Evolutionary conservation across 2,329 filamentous ascomycete genomes (phyloP), one percentile per base, ranked within the genome.

Genomic region (Exophiala oligosperma): DNA sequence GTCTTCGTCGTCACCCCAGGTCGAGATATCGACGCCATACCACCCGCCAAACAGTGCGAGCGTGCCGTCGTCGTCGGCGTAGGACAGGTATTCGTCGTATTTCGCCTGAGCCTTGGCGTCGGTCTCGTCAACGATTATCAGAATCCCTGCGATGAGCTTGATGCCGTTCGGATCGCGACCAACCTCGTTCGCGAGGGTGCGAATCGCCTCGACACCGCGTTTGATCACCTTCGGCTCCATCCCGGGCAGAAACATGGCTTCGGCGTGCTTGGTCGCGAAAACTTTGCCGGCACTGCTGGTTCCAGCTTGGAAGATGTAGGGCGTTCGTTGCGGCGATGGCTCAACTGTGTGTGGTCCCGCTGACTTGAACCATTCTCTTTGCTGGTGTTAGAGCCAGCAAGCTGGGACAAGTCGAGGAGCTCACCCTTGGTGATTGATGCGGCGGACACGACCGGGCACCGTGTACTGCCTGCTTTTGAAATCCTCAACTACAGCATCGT

Each of bases 311-410:
- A 80, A 70, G 5, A 80, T 56, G 52, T 79, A 77, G 0, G 78
- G 78, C 0, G 78, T 80, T 0, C 78, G 71, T 64, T 81, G 78
- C 4, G 72, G 70, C 35, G 73, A 75, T 0, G 78, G 78, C 17
- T 17, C 17, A 17, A 17, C 17, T 17, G 17, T 17, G 17, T 17
- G 53, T 79, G 73, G 29, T 73, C 71, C 21, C 76, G 69, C 65
- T 75, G 74, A 14, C 75, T 76, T 0, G 76, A 76, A 69, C 88
- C 79, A 70, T 90, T 90, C 59, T 83, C 73, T 2, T 87, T 78
- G 1, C 90, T 83, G 0, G 82, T 76, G 2, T 75, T 70, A 2
- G 82, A 81, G 32, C 80, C 79, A 17, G 48, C 80, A 72, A 0
- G 77, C 77, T 23, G 76, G 77, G 5, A 66, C 69, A 62, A 75